Percentiles rank a stretch among this genome's conserved stretches.
phyloP scores from a whole-genome alignment of 2,329 filamentous ascomycete genomes.

The Phialophora chinensis region DNA sequence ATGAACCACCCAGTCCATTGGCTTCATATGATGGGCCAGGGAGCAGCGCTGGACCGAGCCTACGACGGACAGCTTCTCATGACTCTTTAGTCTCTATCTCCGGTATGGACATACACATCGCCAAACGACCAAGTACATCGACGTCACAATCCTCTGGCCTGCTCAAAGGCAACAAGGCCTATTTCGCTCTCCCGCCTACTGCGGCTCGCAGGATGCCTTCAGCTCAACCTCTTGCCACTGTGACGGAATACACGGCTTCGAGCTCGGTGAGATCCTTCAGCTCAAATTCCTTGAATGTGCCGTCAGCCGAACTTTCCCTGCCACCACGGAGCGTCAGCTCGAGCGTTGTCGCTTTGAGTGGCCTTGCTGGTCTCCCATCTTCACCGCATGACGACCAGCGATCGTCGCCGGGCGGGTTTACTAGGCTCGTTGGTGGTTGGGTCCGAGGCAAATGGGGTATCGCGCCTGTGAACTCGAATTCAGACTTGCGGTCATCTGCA shows the following conservation, averaged over 20 bases:
- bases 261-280: slow-evolving; percentile 44
- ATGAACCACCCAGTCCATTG: not conserved
- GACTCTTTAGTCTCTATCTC: slow-evolving; percentile 88
- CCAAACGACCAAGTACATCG: slow-evolving; percentile 76
- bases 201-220: slow-evolving; percentile 26
- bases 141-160: slow-evolving; percentile 49
- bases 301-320: slow-evolving; percentile 8
- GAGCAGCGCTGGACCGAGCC: slow-evolving; percentile 16
- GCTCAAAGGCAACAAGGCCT: slow-evolving; percentile 35
- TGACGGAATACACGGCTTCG: slow-evolving; percentile 61
- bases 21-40: slow-evolving; percentile 14
- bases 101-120: slow-evolving; percentile 89
- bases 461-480: slow-evolving; percentile 51
- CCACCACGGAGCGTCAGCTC: slow-evolving; percentile 25
- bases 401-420: slow-evolving; percentile 46
- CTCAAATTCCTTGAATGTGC: not conserved
- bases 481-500: slow-evolving; percentile 29
- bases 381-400: slow-evolving; percentile 35
- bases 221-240: slow-evolving; percentile 62
- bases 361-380: slow-evolving; percentile 36
- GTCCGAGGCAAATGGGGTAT: slow-evolving; percentile 68
- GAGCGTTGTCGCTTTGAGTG: slow-evolving; percentile 36
- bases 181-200: slow-evolving; percentile 42
- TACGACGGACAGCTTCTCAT: slow-evolving; percentile 76
- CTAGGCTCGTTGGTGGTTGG: slow-evolving; percentile 68